Evolutionary conservation across 2,329 filamentous ascomycete species (phyloP).

Genomic region (Fusarium robinianum): DNA sequence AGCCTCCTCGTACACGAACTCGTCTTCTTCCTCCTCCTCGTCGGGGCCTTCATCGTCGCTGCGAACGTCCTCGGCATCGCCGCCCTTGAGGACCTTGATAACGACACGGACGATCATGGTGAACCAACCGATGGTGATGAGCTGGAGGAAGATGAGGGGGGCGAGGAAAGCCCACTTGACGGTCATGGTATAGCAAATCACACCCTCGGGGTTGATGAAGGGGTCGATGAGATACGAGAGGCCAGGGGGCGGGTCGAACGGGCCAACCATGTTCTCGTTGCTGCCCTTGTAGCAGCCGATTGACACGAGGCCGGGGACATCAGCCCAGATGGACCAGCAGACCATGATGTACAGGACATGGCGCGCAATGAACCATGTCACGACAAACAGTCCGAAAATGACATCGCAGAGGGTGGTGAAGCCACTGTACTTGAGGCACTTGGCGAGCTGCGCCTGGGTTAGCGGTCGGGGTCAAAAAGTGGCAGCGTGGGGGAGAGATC

Average conservation of each 20-base stretch:
- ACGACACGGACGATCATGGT: conserved; percentile 85
- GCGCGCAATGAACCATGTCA: conserved; percentile 81
- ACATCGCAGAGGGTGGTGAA: conserved; percentile 77
- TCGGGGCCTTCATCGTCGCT: conserved; percentile 78
- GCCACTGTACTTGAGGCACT: conserved; percentile 89
- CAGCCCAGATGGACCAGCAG: conserved; percentile 67
- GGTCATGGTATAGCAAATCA: conserved; percentile 77
- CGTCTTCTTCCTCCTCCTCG: conserved; percentile 60
- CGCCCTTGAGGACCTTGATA: conserved; percentile 75
- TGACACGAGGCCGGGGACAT: conserved; percentile 39
- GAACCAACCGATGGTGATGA: conserved; percentile 86
- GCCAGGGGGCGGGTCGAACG: conserved; percentile 54
- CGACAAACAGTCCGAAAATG: conserved; percentile 83
- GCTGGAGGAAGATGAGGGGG: conserved; percentile 77
- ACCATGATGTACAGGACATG: conserved; percentile 80
- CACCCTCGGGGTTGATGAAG: conserved; percentile 70
- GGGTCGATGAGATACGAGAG: conserved; percentile 72
- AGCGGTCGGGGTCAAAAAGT: conserved; percentile 68
- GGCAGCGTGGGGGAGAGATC: conserved; percentile 71
- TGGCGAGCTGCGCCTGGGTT: conserved; percentile 74
- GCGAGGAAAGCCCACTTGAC: conserved; percentile 79
- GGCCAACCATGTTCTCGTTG: conserved; percentile 58
- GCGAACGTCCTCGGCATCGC: conserved; percentile 79
- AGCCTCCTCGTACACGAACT: conserved; percentile 59
- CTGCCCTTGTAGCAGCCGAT: conserved; percentile 73